phyloP scores from a whole-genome alignment of 805 yeast genomes.

The Candida ascalaphidarum region DNA sequence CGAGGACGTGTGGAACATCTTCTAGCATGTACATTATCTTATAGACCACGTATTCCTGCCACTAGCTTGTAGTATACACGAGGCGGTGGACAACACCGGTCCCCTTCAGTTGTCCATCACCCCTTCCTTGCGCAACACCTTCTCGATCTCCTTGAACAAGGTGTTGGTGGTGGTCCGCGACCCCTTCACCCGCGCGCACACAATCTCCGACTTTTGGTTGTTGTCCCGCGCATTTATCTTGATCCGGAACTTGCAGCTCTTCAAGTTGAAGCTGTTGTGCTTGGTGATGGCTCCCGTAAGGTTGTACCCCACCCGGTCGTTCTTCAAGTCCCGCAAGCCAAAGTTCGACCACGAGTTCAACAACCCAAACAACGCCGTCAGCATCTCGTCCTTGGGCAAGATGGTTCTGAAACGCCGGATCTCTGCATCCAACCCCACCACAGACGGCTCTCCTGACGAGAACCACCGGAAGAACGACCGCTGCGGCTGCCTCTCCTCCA shows the following conservation, averaged over 20 bases:
- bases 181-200: constrained; percentile 57
- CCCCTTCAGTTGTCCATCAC: constrained; percentile 30
- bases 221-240: constrained; percentile 33
- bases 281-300: constrained; percentile 58
- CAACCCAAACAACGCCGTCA: constrained; percentile 54
- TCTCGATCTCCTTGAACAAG: constrained; percentile 53
- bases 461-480: constrained; percentile 18
- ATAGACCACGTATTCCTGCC: background rate
- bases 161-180: constrained; percentile 54
- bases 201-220: constrained; percentile 42
- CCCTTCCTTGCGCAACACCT: constrained; percentile 57
- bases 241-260: constrained; percentile 57
- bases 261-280: constrained; percentile 52
- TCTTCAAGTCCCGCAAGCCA: constrained; percentile 51
- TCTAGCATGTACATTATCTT: constrained; percentile 10
- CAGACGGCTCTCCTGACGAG: constrained; percentile 10
- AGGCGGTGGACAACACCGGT: no score
- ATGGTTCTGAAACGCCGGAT: constrained; percentile 29
- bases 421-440: constrained; percentile 26
- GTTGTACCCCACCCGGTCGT: constrained; percentile 32
- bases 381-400: constrained; percentile 46
- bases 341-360: constrained; percentile 62
- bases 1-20: constrained; percentile 94
- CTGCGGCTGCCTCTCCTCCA: constrained; percentile 17
- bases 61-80: background rate